Evolutionary conservation across 1,284 basidiomycete species (phyloP), one percentile per base, ranked within the genome.

Genomic region (Volvariella surrecta): DNA sequence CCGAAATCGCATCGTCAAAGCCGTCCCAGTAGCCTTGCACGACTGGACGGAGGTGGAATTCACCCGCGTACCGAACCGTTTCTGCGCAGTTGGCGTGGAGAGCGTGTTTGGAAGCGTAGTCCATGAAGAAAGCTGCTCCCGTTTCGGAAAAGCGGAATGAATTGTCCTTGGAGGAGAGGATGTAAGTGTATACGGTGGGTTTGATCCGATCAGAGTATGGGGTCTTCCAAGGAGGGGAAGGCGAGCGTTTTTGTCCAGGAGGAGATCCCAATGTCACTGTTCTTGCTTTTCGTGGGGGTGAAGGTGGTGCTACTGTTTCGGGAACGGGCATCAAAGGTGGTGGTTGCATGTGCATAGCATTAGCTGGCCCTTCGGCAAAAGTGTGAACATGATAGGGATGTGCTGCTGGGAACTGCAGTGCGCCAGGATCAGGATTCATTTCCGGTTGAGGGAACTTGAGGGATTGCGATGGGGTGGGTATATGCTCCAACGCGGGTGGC

Each of bases 131-230:
- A 15, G 81, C 76, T 1, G 84, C 83, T 8, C 83, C 83, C 2
- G 84, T 87, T 58, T 87, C 84, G 31, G 81, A 84, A 61, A 87
- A 87, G 7, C 84, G 74, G 50, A 85, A 71, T 1, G 79, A 76
- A 52, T 82, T 74, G 61, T 87, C 83, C 39, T 80, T 74, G 9
- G 70, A 63, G 9, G 76, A 72, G 56, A 87, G 79, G 55, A 87
- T 70, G 60, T 88, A 87, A 20, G 84, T 86, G 62, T 87, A 87
- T 18, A 85, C 76, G 0, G 82, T 79, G 37, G 83, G 83, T 58
- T 86, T 86, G 59, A 87, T 70, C 49, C 81, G 73, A 46, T 76
- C 66, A 17, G 60, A 60, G 45, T 62, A 64, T 30, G 34, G 34
- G 7, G 34, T 35, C 6, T 6, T 4, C 6, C 6, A 6, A 15